phyloP scores from a whole-genome alignment of 2,329 filamentous ascomycete genomes.

The Sporothrix variecibatus region DNA sequence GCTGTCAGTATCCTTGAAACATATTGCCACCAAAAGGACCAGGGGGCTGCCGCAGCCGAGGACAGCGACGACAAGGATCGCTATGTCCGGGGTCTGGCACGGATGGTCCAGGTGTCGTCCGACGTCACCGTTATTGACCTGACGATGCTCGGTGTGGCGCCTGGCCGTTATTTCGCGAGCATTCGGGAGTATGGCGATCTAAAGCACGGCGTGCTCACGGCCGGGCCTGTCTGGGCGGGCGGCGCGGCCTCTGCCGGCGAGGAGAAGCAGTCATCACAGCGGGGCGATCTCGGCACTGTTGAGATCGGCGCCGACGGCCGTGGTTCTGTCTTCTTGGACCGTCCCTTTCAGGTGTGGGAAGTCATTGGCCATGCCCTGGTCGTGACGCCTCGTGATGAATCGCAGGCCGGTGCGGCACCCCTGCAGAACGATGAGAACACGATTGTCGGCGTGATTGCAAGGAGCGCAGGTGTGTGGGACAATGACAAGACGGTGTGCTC shows the following conservation, averaged over 20 bases:
- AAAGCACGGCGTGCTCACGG: conserved; percentile 76
- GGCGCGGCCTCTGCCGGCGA: conserved; percentile 36
- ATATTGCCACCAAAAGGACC: conserved; percentile 38
- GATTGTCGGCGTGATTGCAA: conserved; percentile 87
- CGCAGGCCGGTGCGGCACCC: conserved; percentile 49
- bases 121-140: conserved; percentile 82
- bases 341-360: conserved; percentile 87
- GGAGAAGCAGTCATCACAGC: conserved; percentile 49
- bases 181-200: conserved; percentile 88
- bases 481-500: conserved; percentile 98
- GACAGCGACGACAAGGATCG: conserved; percentile 39
- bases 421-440: conserved; percentile 79
- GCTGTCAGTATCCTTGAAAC: conserved; percentile 97
- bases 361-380: conserved; percentile 92
- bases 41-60: conserved; percentile 30
- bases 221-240: conserved; percentile 77
- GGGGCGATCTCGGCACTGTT: conserved; percentile 72
- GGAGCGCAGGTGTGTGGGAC: conserved; percentile 97
- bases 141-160: conserved; percentile 76
- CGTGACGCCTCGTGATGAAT: conserved; percentile 67
- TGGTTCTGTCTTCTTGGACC: conserved; percentile 79
- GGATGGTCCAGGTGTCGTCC: conserved; percentile 88
- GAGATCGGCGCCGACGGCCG: conserved; percentile 74
- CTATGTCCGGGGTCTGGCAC: conserved; percentile 79
- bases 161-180: conserved; percentile 80